Conservation (phyloP, 495 filamentous ascomycete species). For the Penicillium cataractarum region DNA sequence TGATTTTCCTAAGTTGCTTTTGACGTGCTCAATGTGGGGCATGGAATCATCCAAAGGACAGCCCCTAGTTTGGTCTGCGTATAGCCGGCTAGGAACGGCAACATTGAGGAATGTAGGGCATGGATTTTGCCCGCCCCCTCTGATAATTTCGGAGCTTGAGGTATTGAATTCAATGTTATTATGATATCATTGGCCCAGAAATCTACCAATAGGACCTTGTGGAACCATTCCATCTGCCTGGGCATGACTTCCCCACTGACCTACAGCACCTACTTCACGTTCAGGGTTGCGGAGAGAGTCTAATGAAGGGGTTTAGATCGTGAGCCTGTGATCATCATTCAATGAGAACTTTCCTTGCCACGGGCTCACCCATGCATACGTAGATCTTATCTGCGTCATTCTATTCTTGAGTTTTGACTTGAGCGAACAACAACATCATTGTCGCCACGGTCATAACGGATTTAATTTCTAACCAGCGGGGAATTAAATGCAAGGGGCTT, state of each 20-base stretch:
- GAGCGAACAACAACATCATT: no score
- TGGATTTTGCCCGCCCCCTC: neutral
- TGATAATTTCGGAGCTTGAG: neutral
- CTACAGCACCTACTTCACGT: neutral
- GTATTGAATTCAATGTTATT: neutral
- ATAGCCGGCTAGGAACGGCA: slow-evolving; percentile 17
- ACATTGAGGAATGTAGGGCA: slow-evolving; percentile 19
- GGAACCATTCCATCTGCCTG: neutral
- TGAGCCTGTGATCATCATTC: no score
- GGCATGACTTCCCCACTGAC: neutral
- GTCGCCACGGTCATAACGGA: no score
- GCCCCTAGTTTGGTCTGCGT: neutral
- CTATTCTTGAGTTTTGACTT: neutral
- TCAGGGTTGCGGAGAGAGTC: neutral
- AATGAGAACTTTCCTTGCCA: neutral
- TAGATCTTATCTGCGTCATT: neutral
- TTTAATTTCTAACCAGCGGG: no score
- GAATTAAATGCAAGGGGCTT: no score
- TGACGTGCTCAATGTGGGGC: slow-evolving; percentile 28
- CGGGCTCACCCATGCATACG: neutral
- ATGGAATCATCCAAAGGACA: slow-evolving; percentile 19
- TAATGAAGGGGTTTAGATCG: neutral
- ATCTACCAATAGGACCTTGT: neutral
- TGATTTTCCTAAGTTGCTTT: neutral
- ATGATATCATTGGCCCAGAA: slow-evolving; percentile 1